Evolutionary conservation across 2,329 filamentous ascomycete genomes (phyloP).

Genomic region (Malbranchea cinnamomea): DNA sequence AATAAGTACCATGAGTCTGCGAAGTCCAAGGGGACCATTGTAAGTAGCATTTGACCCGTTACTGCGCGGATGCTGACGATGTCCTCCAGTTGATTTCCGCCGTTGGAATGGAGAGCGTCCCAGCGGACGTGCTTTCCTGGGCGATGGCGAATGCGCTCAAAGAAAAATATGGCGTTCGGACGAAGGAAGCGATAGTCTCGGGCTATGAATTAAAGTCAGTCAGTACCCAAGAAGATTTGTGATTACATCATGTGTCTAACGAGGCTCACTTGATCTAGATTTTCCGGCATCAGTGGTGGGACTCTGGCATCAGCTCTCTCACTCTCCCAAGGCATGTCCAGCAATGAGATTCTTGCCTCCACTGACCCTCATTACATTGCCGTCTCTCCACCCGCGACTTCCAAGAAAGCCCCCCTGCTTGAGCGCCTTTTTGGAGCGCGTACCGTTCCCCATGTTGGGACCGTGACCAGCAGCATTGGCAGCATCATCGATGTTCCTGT

Average conservation of each 20-base stretch:
- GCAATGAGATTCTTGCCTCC: conserved; percentile 30
- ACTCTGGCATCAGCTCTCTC: conserved; percentile 53
- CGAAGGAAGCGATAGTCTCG: conserved; percentile 36
- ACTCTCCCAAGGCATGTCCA: conserved; percentile 33
- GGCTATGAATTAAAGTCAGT: conserved; percentile 39
- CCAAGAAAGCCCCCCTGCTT: conserved; percentile 13
- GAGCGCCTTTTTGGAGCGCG: conserved; percentile 35
- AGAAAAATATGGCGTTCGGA: conserved; percentile 34
- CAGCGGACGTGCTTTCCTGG: conserved; percentile 41
- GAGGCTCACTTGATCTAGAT: conserved; percentile 5
- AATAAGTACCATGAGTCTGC: conserved; percentile 45
- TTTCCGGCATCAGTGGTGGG: conserved; percentile 37
- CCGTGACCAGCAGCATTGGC: conserved; percentile 39
- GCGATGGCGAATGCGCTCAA: conserved; percentile 39
- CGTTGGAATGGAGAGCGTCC: conserved; percentile 46
- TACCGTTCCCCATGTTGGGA: conserved; percentile 41
- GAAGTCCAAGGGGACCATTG: conserved; percentile 44
- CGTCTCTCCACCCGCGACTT: conserved; percentile 18
- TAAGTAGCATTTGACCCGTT: conserved; percentile 19
- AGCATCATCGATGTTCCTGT: conserved; percentile 40
- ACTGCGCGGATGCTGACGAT: background rate
- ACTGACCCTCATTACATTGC: conserved; percentile 36
- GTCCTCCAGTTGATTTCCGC: conserved; percentile 39
- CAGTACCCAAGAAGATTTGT: conserved; percentile 4
- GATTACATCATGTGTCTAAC: too few relatives aligned